A percentile compares a stretch with the other conserved stretches of the same genome.
These are phyloP conservation scores for Ulvella scutata DNA, from an alignment of 139 green algal genomes.

Conservation along the genomic window DNA sequence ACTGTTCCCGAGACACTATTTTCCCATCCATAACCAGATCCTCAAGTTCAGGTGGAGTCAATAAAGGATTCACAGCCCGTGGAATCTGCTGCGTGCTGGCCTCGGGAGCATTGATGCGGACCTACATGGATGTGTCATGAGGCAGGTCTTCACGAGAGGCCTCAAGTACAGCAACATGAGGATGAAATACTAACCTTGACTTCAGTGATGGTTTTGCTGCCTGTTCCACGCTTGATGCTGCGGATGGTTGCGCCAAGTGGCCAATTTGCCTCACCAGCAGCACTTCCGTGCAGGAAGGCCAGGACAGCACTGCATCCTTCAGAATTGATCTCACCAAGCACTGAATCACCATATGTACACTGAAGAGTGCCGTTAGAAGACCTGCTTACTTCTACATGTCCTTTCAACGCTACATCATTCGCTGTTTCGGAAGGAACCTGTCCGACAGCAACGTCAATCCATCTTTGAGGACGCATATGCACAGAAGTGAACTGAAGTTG, in stretches of 20 bases:
- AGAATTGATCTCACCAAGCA: not conserved
- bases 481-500: too few species aligned
- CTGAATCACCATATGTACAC: not conserved
- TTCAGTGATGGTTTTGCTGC: not conserved
- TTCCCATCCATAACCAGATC: not conserved
- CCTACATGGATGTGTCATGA: not conserved
- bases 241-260: not conserved
- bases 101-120: not conserved
- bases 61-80: not conserved
- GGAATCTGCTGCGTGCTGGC: not conserved
- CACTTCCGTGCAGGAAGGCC: not conserved
- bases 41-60: not conserved
- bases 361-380: not conserved
- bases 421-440: too few species aligned
- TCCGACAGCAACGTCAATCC: too few species aligned
- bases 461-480: too few species aligned
- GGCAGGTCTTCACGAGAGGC: not conserved
- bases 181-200: not conserved
- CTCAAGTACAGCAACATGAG: not conserved
- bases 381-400: not conserved
- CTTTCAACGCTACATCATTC: not conserved
- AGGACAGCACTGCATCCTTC: not conserved
- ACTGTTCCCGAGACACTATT: not conserved
- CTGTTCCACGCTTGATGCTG: not conserved
- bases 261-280: not conserved